Base-by-base conservation (phyloP, 2,329 filamentous ascomycete genomes). In the Fusarium odoratissimum region DNA sequence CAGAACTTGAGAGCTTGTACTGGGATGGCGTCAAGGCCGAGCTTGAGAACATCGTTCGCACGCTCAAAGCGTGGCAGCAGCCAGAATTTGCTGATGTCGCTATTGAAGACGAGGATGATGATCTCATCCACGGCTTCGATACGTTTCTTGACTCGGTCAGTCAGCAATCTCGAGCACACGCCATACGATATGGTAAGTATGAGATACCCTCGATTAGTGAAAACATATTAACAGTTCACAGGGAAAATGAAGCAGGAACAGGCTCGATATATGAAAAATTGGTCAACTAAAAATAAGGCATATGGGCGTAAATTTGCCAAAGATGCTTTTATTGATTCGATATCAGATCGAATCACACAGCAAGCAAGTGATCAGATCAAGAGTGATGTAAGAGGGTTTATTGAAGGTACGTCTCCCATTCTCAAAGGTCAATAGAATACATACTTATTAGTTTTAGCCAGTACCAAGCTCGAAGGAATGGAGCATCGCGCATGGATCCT, bases 31-130 rank as follows among this genome's bases (percentile, higher is more conserved):
- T 75, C 49, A 70, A 69, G 19, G 62, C 61, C 1, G 73, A 75
- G 49, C 73, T 75, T 23, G 73, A 75, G 46, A 75, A 75, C 44
- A 75, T 75, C 28, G 52, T 75, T n/a, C 71, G 71, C 4, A 75
- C 73, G 6, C 71, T 75, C 23, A 74, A 66, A 49, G 57, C 38
- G 10, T 75, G 73, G 73, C 67, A 74, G 38, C 66, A 73, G 28
- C 60, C 73, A 37, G 64, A 75, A 23, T 64, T 52, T 28, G 23
- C 61, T 1, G 48, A 67, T 23, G 71, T 75, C 19, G 46, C 38
- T 25, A 51, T 72, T 17, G 33, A 58, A 12, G 73, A 75, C 10
- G 73, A 75, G 31, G n/a, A 67, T 2, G 68, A 74, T 19, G 41
- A 45, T 33, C 71, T 70, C 16, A 51, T 75, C 2, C 71, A 75